phyloP scores from a whole-genome alignment of 768 basidiomycete species.

The Amanita exitialis region DNA sequence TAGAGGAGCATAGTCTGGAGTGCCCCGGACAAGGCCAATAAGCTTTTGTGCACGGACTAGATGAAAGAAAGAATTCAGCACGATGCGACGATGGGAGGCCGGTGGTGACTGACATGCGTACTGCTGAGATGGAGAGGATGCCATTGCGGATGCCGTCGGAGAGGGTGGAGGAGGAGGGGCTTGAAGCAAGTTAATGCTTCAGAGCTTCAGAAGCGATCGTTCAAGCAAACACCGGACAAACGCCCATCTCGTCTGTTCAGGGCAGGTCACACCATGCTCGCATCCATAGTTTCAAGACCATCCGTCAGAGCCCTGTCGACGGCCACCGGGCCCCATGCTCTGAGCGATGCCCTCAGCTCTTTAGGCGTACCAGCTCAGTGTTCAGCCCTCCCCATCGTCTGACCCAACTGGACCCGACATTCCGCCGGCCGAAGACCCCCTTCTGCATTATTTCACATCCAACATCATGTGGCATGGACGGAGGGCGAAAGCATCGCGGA shows the following conservation, averaged over 20 bases:
- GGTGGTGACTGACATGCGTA: conserved; percentile 60
- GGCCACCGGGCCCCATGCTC: neutral
- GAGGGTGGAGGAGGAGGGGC: conserved; percentile 20
- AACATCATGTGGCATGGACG: conserved; percentile 55
- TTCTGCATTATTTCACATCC: conserved; percentile 58
- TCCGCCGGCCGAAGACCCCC: conserved; percentile 67
- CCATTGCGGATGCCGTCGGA: conserved; percentile 38
- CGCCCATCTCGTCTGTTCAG: conserved; percentile 1
- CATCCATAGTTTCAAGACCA: neutral
- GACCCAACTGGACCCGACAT: conserved; percentile 33
- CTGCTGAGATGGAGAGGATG: conserved; percentile 70
- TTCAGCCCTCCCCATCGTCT: neutral
- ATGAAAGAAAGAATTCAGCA: conserved; percentile 9
- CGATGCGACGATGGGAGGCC: neutral
- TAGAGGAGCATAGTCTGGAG: conserved; percentile 63
- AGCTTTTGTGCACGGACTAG: conserved; percentile 92
- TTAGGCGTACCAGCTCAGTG: neutral
- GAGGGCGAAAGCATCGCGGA: conserved; percentile 47
- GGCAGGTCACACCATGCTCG: neutral
- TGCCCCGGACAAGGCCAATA: conserved; percentile 75
- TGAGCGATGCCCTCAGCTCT: neutral
- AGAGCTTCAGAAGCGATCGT: conserved; percentile 44
- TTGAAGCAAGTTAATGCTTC: conserved; percentile 85
- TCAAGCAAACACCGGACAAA: conserved; percentile 12
- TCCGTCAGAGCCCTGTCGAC: neutral